Conservation (phyloP, 2,329 filamentous ascomycete genomes). For the Diaporthe velutina region DNA sequence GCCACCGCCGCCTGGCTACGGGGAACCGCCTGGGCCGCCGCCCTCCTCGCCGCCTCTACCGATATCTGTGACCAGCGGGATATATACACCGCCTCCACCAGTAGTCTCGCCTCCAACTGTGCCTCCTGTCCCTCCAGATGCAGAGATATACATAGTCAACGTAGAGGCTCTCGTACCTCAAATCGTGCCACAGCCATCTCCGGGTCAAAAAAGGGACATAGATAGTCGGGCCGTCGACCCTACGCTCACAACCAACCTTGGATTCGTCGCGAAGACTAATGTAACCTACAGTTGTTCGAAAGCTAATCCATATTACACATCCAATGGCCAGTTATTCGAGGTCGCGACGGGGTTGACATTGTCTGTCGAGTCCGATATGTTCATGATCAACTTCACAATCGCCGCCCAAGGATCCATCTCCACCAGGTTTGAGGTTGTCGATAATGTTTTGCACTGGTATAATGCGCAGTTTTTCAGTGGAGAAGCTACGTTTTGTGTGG, state of each 20-base stretch:
- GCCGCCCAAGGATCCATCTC: neutral
- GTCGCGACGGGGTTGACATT: neutral
- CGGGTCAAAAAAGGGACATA: neutral
- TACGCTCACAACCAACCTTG: neutral
- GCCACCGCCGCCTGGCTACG: neutral
- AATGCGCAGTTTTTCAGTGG: neutral
- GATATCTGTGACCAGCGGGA: neutral
- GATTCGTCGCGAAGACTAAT: neutral
- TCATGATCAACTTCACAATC: slow-evolving; percentile 15
- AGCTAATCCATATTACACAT: neutral
- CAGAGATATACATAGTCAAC: neutral
- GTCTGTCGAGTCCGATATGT: neutral
- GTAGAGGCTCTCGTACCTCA: slow-evolving; percentile 6
- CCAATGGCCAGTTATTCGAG: slow-evolving; percentile 18
- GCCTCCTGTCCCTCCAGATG: neutral
- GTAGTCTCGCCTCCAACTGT: neutral
- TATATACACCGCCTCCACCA: neutral
- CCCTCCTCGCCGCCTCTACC: neutral
- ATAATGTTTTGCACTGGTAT: neutral
- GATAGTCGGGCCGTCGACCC: neutral
- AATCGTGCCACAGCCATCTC: neutral
- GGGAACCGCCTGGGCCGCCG: neutral
- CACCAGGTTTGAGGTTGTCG: neutral
- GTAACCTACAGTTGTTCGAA: neutral
- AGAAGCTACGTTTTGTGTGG: slow-evolving; percentile 4